These are phyloP conservation scores for Chaetomidium leptoderma DNA, from an alignment of 495 filamentous ascomycete genomes.

Conservation along the genomic window DNA sequence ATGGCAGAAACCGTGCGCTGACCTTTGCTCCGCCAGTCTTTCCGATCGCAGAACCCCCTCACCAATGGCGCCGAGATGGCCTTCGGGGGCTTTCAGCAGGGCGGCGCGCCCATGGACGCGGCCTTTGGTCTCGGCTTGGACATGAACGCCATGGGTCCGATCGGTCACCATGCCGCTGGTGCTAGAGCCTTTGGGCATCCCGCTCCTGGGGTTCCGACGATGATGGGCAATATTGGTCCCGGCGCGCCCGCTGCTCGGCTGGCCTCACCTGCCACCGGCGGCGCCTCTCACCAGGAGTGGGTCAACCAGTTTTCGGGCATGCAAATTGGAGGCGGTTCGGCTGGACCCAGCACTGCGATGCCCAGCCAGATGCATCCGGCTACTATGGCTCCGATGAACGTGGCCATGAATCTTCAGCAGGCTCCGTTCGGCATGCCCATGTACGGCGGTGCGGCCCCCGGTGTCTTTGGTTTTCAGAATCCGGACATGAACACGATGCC, in stretches of 20 bases:
- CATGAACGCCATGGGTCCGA: slow-evolving; percentile 11
- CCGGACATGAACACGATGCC: neutral
- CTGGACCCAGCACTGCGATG: slow-evolving; percentile 10
- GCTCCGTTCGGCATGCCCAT: slow-evolving; percentile 11
- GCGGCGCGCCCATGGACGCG: slow-evolving; percentile 10
- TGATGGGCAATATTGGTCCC: neutral
- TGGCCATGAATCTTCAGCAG: slow-evolving; percentile 10
- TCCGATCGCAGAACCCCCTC: slow-evolving; percentile 26
- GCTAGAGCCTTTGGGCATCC: slow-evolving; percentile 6
- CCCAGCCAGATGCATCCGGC: neutral
- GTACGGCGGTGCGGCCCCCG: neutral
- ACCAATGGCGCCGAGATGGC: slow-evolving; percentile 17
- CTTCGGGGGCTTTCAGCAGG: slow-evolving; percentile 27
- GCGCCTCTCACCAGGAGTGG: slow-evolving; percentile 23
- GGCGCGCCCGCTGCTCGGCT: slow-evolving; percentile 13
- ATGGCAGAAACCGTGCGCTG: neutral
- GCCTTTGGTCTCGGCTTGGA: slow-evolving; percentile 10
- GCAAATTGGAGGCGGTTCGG: slow-evolving; percentile 19
- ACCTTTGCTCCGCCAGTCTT: slow-evolving; percentile 22
- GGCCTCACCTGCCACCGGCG: slow-evolving; percentile 16
- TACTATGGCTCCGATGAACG: slow-evolving; percentile 10
- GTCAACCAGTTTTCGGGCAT: slow-evolving; percentile 28
- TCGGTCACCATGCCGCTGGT: neutral
- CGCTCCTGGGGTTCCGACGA: slow-evolving; percentile 5
- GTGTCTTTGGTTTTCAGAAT: slow-evolving; percentile 3